Evolutionary conservation across 139 green algal genomes (phyloP).

Genomic region (Haematococcus lacustris): DNA sequence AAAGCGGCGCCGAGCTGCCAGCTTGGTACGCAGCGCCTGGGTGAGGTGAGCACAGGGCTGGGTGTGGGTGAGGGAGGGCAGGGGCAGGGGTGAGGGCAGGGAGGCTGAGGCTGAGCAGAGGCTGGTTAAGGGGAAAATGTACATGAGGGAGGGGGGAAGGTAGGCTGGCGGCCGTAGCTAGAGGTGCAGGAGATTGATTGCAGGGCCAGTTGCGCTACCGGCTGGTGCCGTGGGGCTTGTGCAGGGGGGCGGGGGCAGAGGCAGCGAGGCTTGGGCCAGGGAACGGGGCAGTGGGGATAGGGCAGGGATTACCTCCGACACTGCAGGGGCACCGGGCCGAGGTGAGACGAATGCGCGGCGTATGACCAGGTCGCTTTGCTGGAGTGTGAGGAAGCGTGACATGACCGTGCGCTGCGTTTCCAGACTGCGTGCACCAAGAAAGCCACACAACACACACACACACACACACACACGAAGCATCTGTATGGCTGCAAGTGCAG

Average conservation of each 20-base stretch:
- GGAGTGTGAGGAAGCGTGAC: conserved; percentile 52
- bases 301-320: conserved; percentile 32
- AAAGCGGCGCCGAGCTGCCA: conserved; percentile 55
- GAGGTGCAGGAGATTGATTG: background rate
- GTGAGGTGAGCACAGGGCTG: background rate
- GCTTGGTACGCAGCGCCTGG: conserved; percentile 55
- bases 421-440: conserved; percentile 40
- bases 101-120: background rate
- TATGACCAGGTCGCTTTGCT: conserved; percentile 45
- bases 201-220: background rate
- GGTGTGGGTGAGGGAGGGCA: background rate
- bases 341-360: conserved; percentile 59
- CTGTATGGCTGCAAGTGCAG: background rate
- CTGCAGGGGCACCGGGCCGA: conserved; percentile 34
- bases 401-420: conserved; percentile 45
- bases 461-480: background rate
- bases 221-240: conserved; percentile 1
- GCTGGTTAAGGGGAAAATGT: background rate
- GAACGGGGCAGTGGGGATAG: background rate
- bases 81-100: background rate
- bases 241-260: background rate
- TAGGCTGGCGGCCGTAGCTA: background rate
- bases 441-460: background rate
- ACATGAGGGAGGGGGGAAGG: background rate
- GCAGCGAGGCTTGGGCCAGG: background rate